A percentile compares a stretch with the other conserved stretches of the same genome.
phyloP scores from a whole-genome alignment of 306 rosid genomes.

The Sechiopsis laciniata region DNA sequence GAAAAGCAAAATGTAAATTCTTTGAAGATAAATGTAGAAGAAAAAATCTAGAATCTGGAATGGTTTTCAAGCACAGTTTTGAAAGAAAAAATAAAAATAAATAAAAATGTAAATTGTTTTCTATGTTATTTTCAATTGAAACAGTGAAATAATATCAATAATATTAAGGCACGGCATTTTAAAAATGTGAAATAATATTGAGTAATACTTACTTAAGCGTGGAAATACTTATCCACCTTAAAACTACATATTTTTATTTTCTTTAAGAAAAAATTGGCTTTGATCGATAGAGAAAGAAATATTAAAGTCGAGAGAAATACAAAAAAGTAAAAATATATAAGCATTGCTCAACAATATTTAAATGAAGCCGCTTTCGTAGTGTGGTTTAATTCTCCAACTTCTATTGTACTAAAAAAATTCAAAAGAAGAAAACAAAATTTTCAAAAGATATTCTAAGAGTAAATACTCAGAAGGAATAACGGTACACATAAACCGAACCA shows the following conservation, averaged over 20 bases:
- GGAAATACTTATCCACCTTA: no score
- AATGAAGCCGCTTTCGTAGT: background rate
- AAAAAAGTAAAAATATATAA: no score
- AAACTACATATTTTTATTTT: no score
- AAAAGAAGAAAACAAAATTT: background rate
- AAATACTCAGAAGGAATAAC: background rate
- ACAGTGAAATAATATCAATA: background rate
- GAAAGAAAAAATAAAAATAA: background rate
- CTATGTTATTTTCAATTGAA: background rate
- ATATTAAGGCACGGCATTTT: background rate
- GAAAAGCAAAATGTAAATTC: background rate
- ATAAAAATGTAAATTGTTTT: background rate
- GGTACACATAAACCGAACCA: background rate
- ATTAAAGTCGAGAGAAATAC: no score
- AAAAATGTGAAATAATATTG: background rate
- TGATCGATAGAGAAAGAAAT: no score
- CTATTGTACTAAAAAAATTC: no score
- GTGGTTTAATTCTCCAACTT: no score
- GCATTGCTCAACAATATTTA: no score
- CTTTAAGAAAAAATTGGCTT: no score
- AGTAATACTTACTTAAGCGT: no score
- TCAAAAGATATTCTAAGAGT: background rate
- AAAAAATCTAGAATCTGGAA: background rate
- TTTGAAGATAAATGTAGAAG: background rate
- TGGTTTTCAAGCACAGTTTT: background rate